Conservation (phyloP, 2,329 filamentous ascomycete genomes). For the Cladosporium austrohemisphaericum region DNA sequence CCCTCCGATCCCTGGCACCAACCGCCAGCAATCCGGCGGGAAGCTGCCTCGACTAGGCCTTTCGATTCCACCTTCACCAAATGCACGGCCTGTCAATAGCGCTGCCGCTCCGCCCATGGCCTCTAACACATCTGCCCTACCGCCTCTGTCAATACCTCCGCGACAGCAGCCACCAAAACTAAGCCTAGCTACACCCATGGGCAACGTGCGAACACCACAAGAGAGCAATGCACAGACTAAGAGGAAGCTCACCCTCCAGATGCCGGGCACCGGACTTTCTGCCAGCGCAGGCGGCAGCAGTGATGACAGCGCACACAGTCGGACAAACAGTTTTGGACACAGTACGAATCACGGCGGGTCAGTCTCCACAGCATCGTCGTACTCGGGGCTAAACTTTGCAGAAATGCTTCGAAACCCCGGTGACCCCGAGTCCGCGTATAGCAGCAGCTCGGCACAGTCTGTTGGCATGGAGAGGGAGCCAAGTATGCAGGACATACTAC, state of each 20-base stretch:
- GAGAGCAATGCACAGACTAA: slow-evolving; percentile 48
- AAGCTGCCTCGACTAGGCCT: slow-evolving; percentile 72
- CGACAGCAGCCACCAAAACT: slow-evolving; percentile 72
- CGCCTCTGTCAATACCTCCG: slow-evolving; percentile 35
- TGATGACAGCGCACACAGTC: slow-evolving; percentile 71
- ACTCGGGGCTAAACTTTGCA: slow-evolving; percentile 77
- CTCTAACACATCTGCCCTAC: slow-evolving; percentile 30
- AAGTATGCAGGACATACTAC: slow-evolving; percentile 72
- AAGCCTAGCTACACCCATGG: slow-evolving; percentile 84
- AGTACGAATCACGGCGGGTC: slow-evolving; percentile 70
- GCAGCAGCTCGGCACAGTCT: slow-evolving; percentile 31
- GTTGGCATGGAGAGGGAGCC: slow-evolving; percentile 72
- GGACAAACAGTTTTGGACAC: slow-evolving; percentile 81
- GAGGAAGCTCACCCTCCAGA: slow-evolving; percentile 53
- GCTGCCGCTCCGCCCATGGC: slow-evolving; percentile 35
- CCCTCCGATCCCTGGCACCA: slow-evolving; percentile 71
- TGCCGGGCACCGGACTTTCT: slow-evolving; percentile 49
- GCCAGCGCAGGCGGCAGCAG: slow-evolving; percentile 70
- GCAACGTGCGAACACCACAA: slow-evolving; percentile 69
- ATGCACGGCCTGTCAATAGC: slow-evolving; percentile 65
- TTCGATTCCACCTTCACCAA: slow-evolving; percentile 84
- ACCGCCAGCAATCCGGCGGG: slow-evolving; percentile 36
- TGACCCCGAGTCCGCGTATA: slow-evolving; percentile 82
- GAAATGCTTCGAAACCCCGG: slow-evolving; percentile 59
- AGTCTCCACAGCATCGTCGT: slow-evolving; percentile 82